Conservation (phyloP, 2,329 filamentous ascomycete species). For the Botryotinia convoluta region DNA sequence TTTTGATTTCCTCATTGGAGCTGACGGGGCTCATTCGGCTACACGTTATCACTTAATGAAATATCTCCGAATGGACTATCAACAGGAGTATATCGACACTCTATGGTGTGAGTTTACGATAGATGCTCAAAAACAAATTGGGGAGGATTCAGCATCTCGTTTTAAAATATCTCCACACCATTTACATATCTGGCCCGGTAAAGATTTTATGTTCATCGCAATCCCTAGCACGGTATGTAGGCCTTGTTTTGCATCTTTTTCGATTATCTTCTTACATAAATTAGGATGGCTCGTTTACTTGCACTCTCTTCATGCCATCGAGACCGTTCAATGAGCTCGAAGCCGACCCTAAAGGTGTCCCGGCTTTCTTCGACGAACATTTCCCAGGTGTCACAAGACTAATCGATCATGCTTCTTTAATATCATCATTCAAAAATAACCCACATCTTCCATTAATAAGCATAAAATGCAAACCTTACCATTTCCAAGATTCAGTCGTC, state of each 20-base stretch:
- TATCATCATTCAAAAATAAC: constrained; percentile 73
- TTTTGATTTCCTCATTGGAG: constrained; percentile 94
- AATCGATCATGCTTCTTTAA: constrained; percentile 65
- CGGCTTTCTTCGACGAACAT: constrained; percentile 73
- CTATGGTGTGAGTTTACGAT: constrained; percentile 97
- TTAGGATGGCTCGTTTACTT: constrained; percentile 89
- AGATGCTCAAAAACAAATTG: constrained; percentile 28
- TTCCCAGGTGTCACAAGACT: constrained; percentile 82
- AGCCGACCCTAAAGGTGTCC: constrained; percentile 55
- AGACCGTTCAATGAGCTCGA: constrained; percentile 68
- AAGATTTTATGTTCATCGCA: constrained; percentile 97
- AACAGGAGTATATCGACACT: constrained; percentile 93
- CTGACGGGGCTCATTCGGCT: constrained; percentile 91
- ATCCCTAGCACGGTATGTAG: constrained; percentile 59
- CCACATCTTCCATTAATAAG: constrained; percentile 90
- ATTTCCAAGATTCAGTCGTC: constrained; percentile 72
- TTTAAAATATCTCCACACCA: constrained; percentile 90
- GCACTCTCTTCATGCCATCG: constrained; percentile 84
- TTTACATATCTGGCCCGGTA: constrained; percentile 94
- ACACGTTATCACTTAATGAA: constrained; percentile 96
- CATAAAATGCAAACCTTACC: constrained; percentile 89
- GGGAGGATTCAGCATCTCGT: constrained; percentile 41
- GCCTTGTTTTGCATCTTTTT: not conserved
- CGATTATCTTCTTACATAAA: constrained; percentile 20
- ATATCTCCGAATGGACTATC: constrained; percentile 82